These are phyloP conservation scores for Lagenidium giganteum DNA, from an alignment of 352 stramenopile species.

Conservation along the genomic window DNA sequence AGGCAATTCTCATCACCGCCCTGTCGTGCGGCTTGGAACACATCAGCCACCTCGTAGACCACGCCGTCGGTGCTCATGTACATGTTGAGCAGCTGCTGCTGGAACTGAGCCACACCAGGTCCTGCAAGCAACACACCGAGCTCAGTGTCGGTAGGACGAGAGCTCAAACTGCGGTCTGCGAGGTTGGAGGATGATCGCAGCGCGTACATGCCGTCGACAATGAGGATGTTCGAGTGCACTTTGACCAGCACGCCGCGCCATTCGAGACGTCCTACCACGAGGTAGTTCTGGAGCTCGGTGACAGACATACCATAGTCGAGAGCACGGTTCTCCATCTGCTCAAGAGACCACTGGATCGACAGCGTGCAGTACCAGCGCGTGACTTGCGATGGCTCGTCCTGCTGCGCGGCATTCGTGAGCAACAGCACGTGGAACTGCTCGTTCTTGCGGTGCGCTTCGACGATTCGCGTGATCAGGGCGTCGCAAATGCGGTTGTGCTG, in stretches of 20 bases:
- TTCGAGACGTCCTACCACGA: slow-evolving; percentile 48
- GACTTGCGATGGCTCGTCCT: slow-evolving; percentile 70
- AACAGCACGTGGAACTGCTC: slow-evolving; percentile 55
- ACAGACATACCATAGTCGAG: slow-evolving; percentile 32
- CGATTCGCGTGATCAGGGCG: slow-evolving; percentile 51
- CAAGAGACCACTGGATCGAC: slow-evolving; percentile 73
- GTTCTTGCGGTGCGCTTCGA: slow-evolving; percentile 22
- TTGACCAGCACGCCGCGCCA: slow-evolving; percentile 50
- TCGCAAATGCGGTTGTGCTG: slow-evolving; percentile 75
- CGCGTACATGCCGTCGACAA: slow-evolving; percentile 63
- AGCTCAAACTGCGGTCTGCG: slow-evolving; percentile 67
- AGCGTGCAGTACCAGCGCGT: slow-evolving; percentile 75
- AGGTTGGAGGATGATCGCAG: slow-evolving; percentile 73
- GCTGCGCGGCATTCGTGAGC: slow-evolving; percentile 69
- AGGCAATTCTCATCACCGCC: slow-evolving; percentile 21
- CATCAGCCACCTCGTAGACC: slow-evolving; percentile 24
- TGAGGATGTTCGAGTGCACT: slow-evolving; percentile 79
- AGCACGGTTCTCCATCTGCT: slow-evolving; percentile 55
- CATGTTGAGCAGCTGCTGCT: slow-evolving; percentile 68
- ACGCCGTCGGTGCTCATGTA: slow-evolving; percentile 36
- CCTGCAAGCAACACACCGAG: slow-evolving; percentile 57
- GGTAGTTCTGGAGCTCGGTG: slow-evolving; percentile 30
- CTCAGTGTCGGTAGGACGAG: slow-evolving; percentile 64
- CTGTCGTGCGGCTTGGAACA: slow-evolving; percentile 18
- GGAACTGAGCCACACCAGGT: slow-evolving; percentile 29